phyloP scores from a whole-genome alignment of 2,329 filamentous ascomycete species.

The Domatiomyces globalis region DNA sequence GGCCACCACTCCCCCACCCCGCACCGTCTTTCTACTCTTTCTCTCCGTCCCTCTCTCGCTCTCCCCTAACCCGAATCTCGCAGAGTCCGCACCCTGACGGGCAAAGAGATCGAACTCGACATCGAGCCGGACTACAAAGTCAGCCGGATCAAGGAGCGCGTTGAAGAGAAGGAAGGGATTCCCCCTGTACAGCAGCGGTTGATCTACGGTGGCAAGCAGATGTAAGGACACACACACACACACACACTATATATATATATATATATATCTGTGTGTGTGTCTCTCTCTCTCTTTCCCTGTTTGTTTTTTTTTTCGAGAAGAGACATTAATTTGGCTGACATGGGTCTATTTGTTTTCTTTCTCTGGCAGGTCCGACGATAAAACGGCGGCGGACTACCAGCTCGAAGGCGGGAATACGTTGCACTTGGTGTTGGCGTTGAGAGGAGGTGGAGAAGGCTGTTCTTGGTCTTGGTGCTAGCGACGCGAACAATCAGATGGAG shows the following conservation, averaged over 20 bases:
- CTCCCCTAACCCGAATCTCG: background rate
- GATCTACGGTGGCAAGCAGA: slow-evolving; percentile 95
- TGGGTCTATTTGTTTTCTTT: background rate
- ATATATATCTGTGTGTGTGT: background rate
- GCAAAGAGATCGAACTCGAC: slow-evolving; percentile 97
- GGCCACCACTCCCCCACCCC: background rate
- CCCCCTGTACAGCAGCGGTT: slow-evolving; percentile 91
- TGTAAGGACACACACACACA: slow-evolving; percentile 42
- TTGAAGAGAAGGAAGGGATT: slow-evolving; percentile 98
- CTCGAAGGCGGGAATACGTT: slow-evolving; percentile 86
- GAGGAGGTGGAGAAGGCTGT: slow-evolving; percentile 51
- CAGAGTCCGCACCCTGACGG: slow-evolving; percentile 93
- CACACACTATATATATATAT: background rate
- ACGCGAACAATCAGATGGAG: background rate
- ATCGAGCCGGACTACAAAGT: slow-evolving; percentile 93
- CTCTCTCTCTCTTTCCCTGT: too few relatives aligned
- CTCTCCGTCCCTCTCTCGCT: too few relatives aligned
- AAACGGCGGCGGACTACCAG: slow-evolving; percentile 77
- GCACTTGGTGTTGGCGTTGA: slow-evolving; percentile 85
- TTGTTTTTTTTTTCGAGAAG: background rate
- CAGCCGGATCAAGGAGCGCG: slow-evolving; percentile 85
- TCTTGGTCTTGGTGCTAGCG: too few relatives aligned
- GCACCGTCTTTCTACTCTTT: too few relatives aligned
- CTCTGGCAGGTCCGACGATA: slow-evolving; percentile 68
- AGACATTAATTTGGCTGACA: background rate